These are phyloP conservation scores for Debaryomyces tyrocola DNA, from an alignment of 805 yeast genomes.

Conservation along the genomic window DNA sequence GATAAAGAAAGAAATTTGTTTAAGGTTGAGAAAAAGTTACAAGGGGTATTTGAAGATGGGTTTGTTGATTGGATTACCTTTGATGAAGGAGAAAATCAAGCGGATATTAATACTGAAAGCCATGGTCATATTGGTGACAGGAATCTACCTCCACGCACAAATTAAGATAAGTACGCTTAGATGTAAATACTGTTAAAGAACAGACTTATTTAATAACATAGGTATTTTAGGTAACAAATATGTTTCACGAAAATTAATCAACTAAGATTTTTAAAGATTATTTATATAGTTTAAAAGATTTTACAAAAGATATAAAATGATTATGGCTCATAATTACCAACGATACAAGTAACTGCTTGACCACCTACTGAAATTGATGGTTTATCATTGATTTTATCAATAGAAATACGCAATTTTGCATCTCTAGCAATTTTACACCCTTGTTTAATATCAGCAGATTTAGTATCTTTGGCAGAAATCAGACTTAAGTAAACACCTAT, in stretches of 20 bases:
- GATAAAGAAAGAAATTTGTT: conserved; percentile 24
- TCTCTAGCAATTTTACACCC: conserved; percentile 41
- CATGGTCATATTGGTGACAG: too few species aligned
- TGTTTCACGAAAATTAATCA: too few species aligned
- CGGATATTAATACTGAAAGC: too few species aligned
- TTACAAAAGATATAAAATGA: neutral
- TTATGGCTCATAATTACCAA: conserved; percentile 23
- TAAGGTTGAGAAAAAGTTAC: conserved; percentile 29
- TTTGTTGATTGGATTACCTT: conserved; percentile 42
- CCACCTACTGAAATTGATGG: conserved; percentile 38
- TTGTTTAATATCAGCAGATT: conserved; percentile 34
- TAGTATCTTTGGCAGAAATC: conserved; percentile 6
- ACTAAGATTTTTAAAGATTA: too few species aligned
- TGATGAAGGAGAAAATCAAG: neutral
- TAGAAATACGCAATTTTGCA: conserved; percentile 30
- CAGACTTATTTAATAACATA: too few species aligned
- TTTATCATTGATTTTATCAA: conserved; percentile 10
- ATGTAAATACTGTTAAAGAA: too few species aligned
- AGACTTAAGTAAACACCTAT: conserved; percentile 22
- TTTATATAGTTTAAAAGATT: too few species aligned
- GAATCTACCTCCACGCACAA: too few species aligned
- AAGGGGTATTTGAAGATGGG: conserved; percentile 37
- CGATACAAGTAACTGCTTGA: conserved; percentile 33
- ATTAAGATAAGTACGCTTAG: too few species aligned
- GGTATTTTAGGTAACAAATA: too few species aligned